Percentiles rank a stretch among this genome's conserved stretches.
Evolutionary conservation across 148 eudicot species (phyloP).

Genomic region (Chenopodium berlandieri): DNA sequence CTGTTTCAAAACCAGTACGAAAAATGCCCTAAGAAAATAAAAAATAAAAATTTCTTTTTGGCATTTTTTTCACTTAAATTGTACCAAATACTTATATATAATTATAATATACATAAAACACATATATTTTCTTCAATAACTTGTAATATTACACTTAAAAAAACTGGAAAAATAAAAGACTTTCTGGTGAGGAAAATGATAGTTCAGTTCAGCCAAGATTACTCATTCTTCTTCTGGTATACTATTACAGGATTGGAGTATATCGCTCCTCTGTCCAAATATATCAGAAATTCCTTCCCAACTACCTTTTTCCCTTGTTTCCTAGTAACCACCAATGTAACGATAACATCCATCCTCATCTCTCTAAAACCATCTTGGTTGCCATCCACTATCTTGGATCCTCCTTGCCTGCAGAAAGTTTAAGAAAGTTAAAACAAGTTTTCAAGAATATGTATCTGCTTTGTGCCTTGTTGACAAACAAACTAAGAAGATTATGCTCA

Average conservation of each 20-base stretch:
- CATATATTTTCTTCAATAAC: no score
- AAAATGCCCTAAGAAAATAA: no score
- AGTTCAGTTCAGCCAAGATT: constrained; percentile 10
- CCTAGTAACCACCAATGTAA: constrained; percentile 89
- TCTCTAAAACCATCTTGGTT: constrained; percentile 84
- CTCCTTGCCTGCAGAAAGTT: constrained; percentile 64
- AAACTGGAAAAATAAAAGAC: neutral
- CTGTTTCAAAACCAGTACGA: no score
- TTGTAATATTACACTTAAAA: neutral
- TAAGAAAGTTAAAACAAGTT: neutral
- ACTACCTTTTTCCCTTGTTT: constrained; percentile 57
- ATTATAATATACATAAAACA: no score
- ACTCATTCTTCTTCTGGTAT: constrained; percentile 42
- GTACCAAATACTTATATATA: no score
- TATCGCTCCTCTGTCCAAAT: constrained; percentile 63
- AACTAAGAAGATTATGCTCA: neutral
- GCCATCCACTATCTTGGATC: constrained; percentile 95
- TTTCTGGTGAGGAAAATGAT: neutral
- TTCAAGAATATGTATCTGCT: neutral
- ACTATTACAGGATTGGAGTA: constrained; percentile 24
- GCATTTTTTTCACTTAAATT: no score
- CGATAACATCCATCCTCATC: constrained; percentile 87
- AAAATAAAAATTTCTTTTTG: no score
- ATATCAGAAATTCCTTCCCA: constrained; percentile 81
- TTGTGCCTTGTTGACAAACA: neutral